phyloP scores from a whole-genome alignment of 208 protist species.

The Wallacemonas collosoma region DNA sequence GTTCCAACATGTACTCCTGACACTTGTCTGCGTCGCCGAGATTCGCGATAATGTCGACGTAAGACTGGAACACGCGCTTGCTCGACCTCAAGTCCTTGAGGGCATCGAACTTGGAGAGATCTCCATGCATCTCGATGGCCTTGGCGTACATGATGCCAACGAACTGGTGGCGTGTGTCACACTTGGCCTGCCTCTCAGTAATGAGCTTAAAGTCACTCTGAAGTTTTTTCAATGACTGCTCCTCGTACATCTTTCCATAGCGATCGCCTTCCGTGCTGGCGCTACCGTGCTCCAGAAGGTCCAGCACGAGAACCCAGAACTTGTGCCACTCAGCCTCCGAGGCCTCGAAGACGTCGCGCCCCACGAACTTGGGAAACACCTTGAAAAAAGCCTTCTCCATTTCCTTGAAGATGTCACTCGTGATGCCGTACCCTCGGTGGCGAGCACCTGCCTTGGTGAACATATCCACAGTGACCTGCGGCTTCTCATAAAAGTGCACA shows the following conservation, averaged over 20 bases:
- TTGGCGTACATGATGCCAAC: conserved; percentile 67
- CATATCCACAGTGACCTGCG: conserved; percentile 55
- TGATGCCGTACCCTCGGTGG: conserved; percentile 72
- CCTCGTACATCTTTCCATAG: conserved; percentile 47
- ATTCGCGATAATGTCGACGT: conserved; percentile 44
- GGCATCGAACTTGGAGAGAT: conserved; percentile 57
- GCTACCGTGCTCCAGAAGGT: conserved; percentile 57
- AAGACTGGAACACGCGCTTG: conserved; percentile 53
- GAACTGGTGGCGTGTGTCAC: conserved; percentile 53
- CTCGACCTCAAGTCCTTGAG: conserved; percentile 57
- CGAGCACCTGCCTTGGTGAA: conserved; percentile 65
- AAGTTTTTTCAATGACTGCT: conserved; percentile 46
- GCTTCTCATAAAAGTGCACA: conserved; percentile 72
- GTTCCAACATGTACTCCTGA: conserved; percentile 57
- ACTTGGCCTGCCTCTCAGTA: conserved; percentile 45
- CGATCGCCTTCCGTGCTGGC: conserved; percentile 53
- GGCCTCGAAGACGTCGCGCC: conserved; percentile 48
- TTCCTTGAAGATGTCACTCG: conserved; percentile 40
- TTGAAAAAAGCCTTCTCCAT: conserved; percentile 72
- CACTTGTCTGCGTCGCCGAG: conserved; percentile 41
- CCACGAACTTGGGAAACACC: conserved; percentile 75
- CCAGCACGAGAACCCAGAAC: conserved; percentile 60
- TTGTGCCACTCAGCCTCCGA: conserved; percentile 64
- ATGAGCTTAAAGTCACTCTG: conserved; percentile 66
- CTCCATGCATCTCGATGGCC: conserved; percentile 67